Evolutionary conservation across 805 yeast genomes (phyloP).

Genomic region (Phaffomyces thermotolerans): DNA sequence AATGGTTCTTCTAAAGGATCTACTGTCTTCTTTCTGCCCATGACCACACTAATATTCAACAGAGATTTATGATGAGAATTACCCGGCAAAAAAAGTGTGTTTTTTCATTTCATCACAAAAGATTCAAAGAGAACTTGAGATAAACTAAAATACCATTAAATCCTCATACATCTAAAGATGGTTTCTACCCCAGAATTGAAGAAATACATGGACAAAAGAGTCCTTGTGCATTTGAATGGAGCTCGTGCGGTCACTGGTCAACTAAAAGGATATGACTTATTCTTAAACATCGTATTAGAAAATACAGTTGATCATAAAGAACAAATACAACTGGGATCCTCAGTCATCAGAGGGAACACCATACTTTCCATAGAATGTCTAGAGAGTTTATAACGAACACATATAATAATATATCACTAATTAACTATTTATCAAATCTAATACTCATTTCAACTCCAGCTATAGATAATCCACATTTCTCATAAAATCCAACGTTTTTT

Average conservation of each 20-base stretch:
- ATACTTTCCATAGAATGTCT: conserved; percentile 57
- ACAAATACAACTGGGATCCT: conserved; percentile 50
- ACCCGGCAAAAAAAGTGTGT: neutral
- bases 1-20: neutral
- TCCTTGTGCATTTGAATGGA: conserved; percentile 72
- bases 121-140: neutral
- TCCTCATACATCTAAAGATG: conserved; percentile 26
- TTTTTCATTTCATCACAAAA: neutral
- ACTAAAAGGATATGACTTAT: conserved; percentile 75
- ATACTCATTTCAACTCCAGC: conserved; percentile 67
- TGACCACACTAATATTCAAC: too few relatives aligned
- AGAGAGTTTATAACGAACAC: conserved; percentile 14
- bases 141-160: neutral
- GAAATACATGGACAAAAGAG: conserved; percentile 68
- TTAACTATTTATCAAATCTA: conserved; percentile 27
- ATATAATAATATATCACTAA: neutral
- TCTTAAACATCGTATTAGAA: conserved; percentile 62
- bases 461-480: conserved; percentile 70
- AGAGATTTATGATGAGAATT: neutral
- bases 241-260: conserved; percentile 72
- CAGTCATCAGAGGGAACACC: conserved; percentile 73
- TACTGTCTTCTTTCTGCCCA: too few relatives aligned
- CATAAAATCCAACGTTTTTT: conserved; percentile 78
- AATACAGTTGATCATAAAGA: conserved; percentile 50
- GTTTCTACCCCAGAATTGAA: conserved; percentile 59